Conservation (phyloP, 768 basidiomycete species). For the Paxillus rubicundulus region DNA sequence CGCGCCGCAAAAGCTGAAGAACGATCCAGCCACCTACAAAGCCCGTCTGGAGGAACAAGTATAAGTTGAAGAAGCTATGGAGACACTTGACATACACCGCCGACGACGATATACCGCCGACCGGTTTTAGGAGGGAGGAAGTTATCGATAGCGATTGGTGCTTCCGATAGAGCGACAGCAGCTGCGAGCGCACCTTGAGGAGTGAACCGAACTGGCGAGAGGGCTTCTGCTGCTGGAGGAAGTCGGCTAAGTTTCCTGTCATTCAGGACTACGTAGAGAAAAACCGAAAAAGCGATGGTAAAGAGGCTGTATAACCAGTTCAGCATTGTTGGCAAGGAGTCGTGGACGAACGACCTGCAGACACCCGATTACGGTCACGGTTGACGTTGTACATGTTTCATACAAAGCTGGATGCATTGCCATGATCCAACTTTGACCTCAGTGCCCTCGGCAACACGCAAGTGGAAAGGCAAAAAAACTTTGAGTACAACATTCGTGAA, state of each 20-base stretch:
- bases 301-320: slow-evolving; percentile 7
- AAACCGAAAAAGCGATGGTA: slow-evolving; percentile 1
- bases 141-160: slow-evolving; percentile 37
- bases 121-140: slow-evolving; percentile 68
- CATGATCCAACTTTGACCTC: too few species aligned
- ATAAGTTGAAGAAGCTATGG: not conserved
- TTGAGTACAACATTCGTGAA: too few species aligned
- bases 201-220: slow-evolving; percentile 54
- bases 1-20: slow-evolving; percentile 61
- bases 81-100: slow-evolving; percentile 51
- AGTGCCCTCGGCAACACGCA: too few species aligned
- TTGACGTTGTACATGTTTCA: too few species aligned
- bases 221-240: slow-evolving; percentile 44
- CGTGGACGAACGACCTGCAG: not conserved
- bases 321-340: slow-evolving; percentile 13
- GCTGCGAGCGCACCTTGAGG: slow-evolving; percentile 40
- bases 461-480: too few species aligned
- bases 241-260: slow-evolving; percentile 51
- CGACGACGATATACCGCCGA: slow-evolving; percentile 71
- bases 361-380: too few species aligned
- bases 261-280: slow-evolving; percentile 48
- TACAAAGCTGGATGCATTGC: too few species aligned
- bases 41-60: slow-evolving; percentile 47
- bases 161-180: slow-evolving; percentile 35
- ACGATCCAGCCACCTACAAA: slow-evolving; percentile 81